These are phyloP conservation scores for Ilyonectria robusta DNA, from an alignment of 2,329 filamentous ascomycete species.

Conservation along the genomic window DNA sequence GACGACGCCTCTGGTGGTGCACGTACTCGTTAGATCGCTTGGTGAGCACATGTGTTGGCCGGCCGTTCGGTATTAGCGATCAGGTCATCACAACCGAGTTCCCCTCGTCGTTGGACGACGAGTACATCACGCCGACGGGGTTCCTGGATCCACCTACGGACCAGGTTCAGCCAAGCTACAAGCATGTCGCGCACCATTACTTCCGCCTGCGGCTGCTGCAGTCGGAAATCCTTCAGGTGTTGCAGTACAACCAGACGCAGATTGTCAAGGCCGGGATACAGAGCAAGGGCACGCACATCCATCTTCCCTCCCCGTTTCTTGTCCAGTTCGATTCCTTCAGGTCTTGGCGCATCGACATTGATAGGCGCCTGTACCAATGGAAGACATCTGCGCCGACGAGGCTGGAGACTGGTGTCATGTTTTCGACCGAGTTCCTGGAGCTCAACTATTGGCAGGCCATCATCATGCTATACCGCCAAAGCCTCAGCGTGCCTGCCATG, in stretches of 20 bases:
- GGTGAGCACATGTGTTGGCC: slow-evolving; percentile 92
- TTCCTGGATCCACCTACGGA: slow-evolving; percentile 74
- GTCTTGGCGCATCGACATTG: slow-evolving; percentile 90
- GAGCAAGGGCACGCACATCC: slow-evolving; percentile 80
- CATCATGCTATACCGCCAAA: slow-evolving; percentile 95
- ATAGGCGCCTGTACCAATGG: slow-evolving; percentile 87
- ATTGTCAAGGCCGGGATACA: slow-evolving; percentile 77
- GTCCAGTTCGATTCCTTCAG: slow-evolving; percentile 87
- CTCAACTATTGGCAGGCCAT: slow-evolving; percentile 98
- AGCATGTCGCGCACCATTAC: slow-evolving; percentile 92
- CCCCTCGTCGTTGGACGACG: slow-evolving; percentile 89
- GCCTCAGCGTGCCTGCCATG: slow-evolving; percentile 86
- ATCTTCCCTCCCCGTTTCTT: slow-evolving; percentile 88
- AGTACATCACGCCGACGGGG: slow-evolving; percentile 85
- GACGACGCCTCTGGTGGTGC: slow-evolving; percentile 95
- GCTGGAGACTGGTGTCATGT: slow-evolving; percentile 86
- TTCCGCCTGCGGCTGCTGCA: slow-evolving; percentile 90
- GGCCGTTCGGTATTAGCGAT: slow-evolving; percentile 95
- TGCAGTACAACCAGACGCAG: slow-evolving; percentile 92
- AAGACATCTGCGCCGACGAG: slow-evolving; percentile 85
- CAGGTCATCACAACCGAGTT: slow-evolving; percentile 97
- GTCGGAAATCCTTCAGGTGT: slow-evolving; percentile 93
- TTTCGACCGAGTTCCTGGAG: slow-evolving; percentile 90
- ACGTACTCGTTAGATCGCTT: slow-evolving; percentile 96
- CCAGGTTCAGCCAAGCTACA: slow-evolving; percentile 82